Evolutionary conservation across 768 basidiomycete species (phyloP).

Genomic region (Thelephora ganbajun): DNA sequence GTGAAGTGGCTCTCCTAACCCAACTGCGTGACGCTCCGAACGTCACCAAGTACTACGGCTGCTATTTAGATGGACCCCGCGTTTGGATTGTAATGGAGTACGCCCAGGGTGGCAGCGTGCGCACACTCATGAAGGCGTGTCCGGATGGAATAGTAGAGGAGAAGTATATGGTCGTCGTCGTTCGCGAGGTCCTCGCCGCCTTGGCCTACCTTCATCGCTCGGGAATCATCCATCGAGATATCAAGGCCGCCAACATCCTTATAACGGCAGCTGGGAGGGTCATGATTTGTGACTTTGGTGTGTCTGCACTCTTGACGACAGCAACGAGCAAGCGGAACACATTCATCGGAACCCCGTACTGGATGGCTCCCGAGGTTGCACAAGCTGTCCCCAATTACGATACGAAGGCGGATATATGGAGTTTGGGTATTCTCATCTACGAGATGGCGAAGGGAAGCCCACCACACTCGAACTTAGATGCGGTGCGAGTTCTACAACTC

Average conservation of each 20-base stretch:
- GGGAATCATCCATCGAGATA: conserved; percentile 91
- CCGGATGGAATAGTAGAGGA: conserved; percentile 72
- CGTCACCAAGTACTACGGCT: conserved; percentile 93
- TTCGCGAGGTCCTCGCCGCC: conserved; percentile 78
- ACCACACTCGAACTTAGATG: conserved; percentile 77
- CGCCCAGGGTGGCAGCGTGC: conserved; percentile 88
- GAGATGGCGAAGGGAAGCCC: conserved; percentile 97
- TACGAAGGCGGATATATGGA: conserved; percentile 97
- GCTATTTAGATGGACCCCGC: conserved; percentile 85
- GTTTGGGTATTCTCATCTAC: conserved; percentile 87
- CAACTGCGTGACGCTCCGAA: conserved; percentile 85
- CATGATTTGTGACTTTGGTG: conserved; percentile 96
- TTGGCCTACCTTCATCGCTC: conserved; percentile 87
- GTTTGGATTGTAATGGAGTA: conserved; percentile 99
- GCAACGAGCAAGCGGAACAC: conserved; percentile 88
- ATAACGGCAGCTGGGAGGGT: conserved; percentile 81
- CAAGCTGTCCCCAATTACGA: conserved; percentile 85
- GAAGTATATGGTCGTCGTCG: conserved; percentile 75
- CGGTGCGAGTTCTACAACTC: conserved; percentile 76
- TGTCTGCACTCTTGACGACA: conserved; percentile 81
- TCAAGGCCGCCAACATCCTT: conserved; percentile 96
- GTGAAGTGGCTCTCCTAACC: conserved; percentile 84
- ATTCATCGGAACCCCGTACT: conserved; percentile 92
- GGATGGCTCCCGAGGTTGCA: conserved; percentile 99
- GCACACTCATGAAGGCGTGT: conserved; percentile 84